These are phyloP conservation scores for Macrolepiota albuminosa DNA, from an alignment of 768 basidiomycete genomes.

Conservation along the genomic window DNA sequence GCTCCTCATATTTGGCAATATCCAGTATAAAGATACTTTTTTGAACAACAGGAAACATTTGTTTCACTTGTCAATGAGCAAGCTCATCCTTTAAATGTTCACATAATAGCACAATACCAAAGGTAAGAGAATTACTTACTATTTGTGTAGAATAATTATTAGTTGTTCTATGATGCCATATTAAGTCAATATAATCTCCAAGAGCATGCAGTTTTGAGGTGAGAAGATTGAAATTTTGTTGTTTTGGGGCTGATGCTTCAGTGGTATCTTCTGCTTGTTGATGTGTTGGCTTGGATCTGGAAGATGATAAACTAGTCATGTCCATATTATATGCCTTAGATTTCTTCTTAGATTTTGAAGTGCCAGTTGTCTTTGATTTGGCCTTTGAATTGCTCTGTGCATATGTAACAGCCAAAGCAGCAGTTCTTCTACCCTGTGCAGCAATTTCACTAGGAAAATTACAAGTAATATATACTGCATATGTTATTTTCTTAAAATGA, in stretches of 20 bases:
- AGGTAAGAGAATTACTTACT: constrained; percentile 16
- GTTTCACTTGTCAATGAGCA: constrained; percentile 29
- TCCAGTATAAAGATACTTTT: constrained; percentile 18
- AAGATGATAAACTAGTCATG: too few species aligned
- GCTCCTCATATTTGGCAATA: constrained; percentile 19
- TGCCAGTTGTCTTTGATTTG: too few species aligned
- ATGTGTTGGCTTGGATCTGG: too few species aligned
- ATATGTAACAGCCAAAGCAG: too few species aligned
- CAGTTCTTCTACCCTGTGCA: not conserved
- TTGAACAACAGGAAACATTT: constrained; percentile 22
- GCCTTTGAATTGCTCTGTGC: too few species aligned
- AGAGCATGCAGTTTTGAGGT: constrained; percentile 32
- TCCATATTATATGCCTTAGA: too few species aligned
- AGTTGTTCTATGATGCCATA: constrained; percentile 25
- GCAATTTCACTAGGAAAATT: constrained; percentile 10
- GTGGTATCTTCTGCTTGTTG: too few species aligned
- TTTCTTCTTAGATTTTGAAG: too few species aligned
- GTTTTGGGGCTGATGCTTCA: too few species aligned
- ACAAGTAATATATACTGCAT: not conserved
- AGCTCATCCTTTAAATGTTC: constrained; percentile 27
- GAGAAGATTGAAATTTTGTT: constrained; percentile 15
- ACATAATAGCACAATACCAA: too few species aligned
- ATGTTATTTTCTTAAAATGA: constrained; percentile 7
- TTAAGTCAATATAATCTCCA: constrained; percentile 23
- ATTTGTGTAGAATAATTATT: constrained; percentile 33